These are phyloP conservation scores for Aspergillus steynii DNA, from an alignment of 495 filamentous ascomycete genomes.

Conservation along the genomic window DNA sequence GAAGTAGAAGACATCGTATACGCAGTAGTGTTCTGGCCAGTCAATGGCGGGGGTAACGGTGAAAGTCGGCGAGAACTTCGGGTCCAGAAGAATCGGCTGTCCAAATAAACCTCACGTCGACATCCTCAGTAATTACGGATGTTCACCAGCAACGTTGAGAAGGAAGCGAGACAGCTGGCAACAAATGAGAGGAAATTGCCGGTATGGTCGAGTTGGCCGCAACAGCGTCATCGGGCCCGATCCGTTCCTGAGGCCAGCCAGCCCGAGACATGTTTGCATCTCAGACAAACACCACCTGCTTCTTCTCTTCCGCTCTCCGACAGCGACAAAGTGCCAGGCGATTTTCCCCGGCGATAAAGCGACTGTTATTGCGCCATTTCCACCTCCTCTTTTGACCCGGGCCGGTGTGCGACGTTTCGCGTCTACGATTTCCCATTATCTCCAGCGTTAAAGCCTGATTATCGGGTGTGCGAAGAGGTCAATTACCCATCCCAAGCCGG, in stretches of 20 bases:
- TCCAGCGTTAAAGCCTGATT: not conserved
- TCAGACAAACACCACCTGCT: slow-evolving; percentile 33
- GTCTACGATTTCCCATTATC: not conserved
- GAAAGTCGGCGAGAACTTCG: not conserved
- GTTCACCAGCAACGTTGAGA: not conserved
- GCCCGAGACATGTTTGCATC: slow-evolving; percentile 39
- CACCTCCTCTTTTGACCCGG: not conserved
- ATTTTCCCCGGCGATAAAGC: slow-evolving; percentile 8
- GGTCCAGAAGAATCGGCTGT: not conserved
- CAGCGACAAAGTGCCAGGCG: slow-evolving; percentile 4
- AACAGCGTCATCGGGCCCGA: slow-evolving; percentile 8
- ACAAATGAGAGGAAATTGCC: not conserved
- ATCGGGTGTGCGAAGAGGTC: not conserved
- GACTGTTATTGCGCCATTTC: slow-evolving; percentile 1
- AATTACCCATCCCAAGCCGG: slow-evolving; percentile 1
- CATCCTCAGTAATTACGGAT: not conserved
- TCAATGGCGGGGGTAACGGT: slow-evolving; percentile 4
- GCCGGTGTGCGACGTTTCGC: not conserved
- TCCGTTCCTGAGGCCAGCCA: slow-evolving; percentile 18
- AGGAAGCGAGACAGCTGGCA: not conserved
- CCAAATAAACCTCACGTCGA: not conserved
- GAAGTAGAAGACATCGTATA: slow-evolving; percentile 56
- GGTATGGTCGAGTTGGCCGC: slow-evolving; percentile 6
- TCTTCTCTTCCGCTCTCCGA: slow-evolving; percentile 7
- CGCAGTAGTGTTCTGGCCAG: slow-evolving; percentile 4